Base-by-base conservation (phyloP, 208 protist genomes). In the Acanthamoeba healyi region DNA sequence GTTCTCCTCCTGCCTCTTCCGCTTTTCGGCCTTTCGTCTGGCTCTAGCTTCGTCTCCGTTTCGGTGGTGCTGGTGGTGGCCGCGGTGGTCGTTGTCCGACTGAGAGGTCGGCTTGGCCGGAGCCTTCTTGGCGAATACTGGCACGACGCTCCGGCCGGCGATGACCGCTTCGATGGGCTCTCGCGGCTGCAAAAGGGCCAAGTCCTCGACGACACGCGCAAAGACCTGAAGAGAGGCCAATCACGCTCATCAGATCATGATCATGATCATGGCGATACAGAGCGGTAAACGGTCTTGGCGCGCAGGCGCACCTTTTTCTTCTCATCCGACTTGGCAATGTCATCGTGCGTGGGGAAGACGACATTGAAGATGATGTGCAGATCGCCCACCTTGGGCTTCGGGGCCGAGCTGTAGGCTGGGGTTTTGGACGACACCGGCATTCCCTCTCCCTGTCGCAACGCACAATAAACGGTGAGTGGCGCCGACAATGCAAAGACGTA, bases 291-390 rank as follows among this genome's bases (percentile, higher is more conserved):
- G 49, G 49, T 6, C 49, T 15, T 19, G 49, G 10, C 10, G 49
- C 49, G 61, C 29, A 19, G 10, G 9, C 61, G n/a, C 32, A 79
- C 70, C 34, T 44, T 40, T 38, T 79, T 79, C 36, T 79, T 79
- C 38, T 79, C 70, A 29, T 79, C 70, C 24, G 70, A 79, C 22
- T 79, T 79, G 40, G 70, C 70, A 9, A 79, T 79, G 70, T 79
- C 70, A 17, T 79, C 70, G 6, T 46, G 70, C 15, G 70, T 79
- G 40, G 70, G 70, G 36, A 79, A 79, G 70, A 79, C 70, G 9
- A 79, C 70, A 38, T 79, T 79, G 70, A 79, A 79, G 70, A 79
- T 79, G 70, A 79, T 79, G 36, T 79, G 70, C 70, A 79, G 26
- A 38, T 79, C 70, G 36, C 70, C 70, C 70, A 19, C 36, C 70